Evolutionary conservation across 768 basidiomycete species (phyloP), one percentile per base, ranked within the genome.

Genomic region (Suillus discolor): DNA sequence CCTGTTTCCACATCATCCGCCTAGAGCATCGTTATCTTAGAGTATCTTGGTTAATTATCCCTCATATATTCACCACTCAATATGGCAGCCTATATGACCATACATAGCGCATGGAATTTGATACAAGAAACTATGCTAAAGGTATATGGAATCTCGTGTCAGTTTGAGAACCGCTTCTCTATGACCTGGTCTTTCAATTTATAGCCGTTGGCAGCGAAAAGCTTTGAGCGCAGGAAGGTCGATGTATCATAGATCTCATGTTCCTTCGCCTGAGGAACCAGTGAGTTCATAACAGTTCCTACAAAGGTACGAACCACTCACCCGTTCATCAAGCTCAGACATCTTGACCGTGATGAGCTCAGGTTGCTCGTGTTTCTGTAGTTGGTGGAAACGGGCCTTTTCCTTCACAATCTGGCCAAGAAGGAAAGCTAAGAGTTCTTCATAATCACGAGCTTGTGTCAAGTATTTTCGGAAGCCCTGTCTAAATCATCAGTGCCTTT

Each of bases 401-500:
- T 97, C 95, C 78, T 98, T 99, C 76, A 98, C 83, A 57, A 99
- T 81, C 65, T 94, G 90, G 39, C 97, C 97, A 41, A 99, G 89
- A 70, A 99, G 81, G 87, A 97, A 99, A 1, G 95, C 86, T 42
- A 99, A 84, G 65, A 99, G 79, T 75, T 99, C 97, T 74, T 99
- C 97, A 78, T 97, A 93, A 73, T 99, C 97, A 66, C 91, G 90
- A 13, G 95, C 92, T 73, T 96, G 94, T 28, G 95, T 96, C 55
- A 99, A 86, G 78, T 99, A 99, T 79, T 98, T 99, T 68, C 97
- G 87, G 90, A 97, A 98, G 63, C 94, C 89, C 94, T 97, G 67
- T 59, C 8, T 23, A 66, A 54, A 60, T 60, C 6, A 39, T 77
- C 41, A 77, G 69, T 7, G 20, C 54, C 49, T 15, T 66, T 15